Conservation (phyloP, 2,329 filamentous ascomycete species). For the Tolypocladium inflatum region DNA sequence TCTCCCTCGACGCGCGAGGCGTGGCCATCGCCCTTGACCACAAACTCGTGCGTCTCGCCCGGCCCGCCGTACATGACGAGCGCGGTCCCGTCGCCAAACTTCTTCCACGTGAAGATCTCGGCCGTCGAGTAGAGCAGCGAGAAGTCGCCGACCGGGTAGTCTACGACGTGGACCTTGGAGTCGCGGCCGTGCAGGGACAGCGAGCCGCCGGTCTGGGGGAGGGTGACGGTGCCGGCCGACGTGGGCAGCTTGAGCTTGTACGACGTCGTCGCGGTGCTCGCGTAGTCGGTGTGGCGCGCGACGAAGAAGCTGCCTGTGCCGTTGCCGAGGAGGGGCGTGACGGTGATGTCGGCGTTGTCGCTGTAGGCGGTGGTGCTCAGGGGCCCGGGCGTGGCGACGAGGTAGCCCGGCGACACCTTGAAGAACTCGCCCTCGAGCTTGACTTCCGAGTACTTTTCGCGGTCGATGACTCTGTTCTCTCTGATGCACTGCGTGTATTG, state of each 20-base stretch:
- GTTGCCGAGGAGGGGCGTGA: conserved; percentile 52
- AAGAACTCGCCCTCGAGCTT: conserved; percentile 71
- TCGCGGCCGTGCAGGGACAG: conserved; percentile 54
- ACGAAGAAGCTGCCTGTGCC: conserved; percentile 53
- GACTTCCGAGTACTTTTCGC: conserved; percentile 72
- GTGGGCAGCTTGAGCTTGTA: conserved; percentile 58
- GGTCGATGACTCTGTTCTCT: conserved; percentile 57
- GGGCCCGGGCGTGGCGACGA: conserved; percentile 47
- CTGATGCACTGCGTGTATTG: conserved; percentile 36
- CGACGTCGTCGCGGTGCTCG: conserved; percentile 41
- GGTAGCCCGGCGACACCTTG: conserved; percentile 60
- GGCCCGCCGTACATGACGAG: conserved; percentile 55
- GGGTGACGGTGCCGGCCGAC: conserved; percentile 41
- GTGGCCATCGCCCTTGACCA: conserved; percentile 23
- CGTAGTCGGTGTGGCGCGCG: conserved; percentile 56
- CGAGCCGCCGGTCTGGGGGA: conserved; percentile 49
- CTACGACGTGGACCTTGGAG: conserved; percentile 57
- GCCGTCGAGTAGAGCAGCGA: conserved; percentile 58
- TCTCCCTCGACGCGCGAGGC: conserved; percentile 14
- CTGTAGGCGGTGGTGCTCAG: conserved; percentile 42
- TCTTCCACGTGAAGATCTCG: conserved; percentile 62
- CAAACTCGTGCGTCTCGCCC: conserved; percentile 54
- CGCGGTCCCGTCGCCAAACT: conserved; percentile 47
- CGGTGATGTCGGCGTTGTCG: conserved; percentile 38
- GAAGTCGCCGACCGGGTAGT: conserved; percentile 53